Base-by-base conservation (phyloP, 192 early-diverging fungal genomes). In the Rhizoclosmatium globosum region DNA sequence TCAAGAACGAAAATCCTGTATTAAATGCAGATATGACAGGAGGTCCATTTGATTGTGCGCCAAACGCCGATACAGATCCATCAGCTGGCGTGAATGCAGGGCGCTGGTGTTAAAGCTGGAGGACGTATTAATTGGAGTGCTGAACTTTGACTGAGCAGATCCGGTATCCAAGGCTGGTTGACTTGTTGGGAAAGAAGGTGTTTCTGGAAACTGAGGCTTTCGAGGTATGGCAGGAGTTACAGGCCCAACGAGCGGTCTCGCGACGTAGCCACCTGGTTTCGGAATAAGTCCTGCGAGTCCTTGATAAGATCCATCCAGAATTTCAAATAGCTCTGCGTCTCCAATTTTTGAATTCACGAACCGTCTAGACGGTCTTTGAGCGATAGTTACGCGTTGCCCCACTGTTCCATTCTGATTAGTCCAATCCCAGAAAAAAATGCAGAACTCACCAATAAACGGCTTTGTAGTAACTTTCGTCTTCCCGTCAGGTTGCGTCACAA, bases 231-330 rank as follows among this genome's bases (percentile, higher is more conserved):
- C n/a, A 21, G 61, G 61, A 64, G 61, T 64, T 9, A 64, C 6
- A 6, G 61, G 39, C 6, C 21, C n/a, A 39, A 39, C 9, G 61
- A 19, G 4, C 45, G 66, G 45, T 68, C 42, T 42, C 6, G 66
- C 66, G 13, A 3, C 23, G 45, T 68, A 68, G 2, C 66, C 66
- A 45, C 13, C 13, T 4, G 66, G 66, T 9, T 42, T 19, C 31
- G 73, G 73, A 45, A 75, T 43, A 46, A 39, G 58, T 64, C 59
- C 59, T 1, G 73, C 57, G 1, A 43, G 73, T 23, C 60, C 73
- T 19, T 42, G 7, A 75, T 64, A 17, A 23, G 43, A 42, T 38
- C 83, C 83, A 57, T 84, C 77, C 43, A 84, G 68, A 43, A 84
- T 58, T 23, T 81, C 69, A 4, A 31, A 2, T 2, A 74, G 58